These are phyloP conservation scores for Pseudopyrenochaeta lycopersici DNA, from an alignment of 2,329 filamentous ascomycete species.

Conservation along the genomic window DNA sequence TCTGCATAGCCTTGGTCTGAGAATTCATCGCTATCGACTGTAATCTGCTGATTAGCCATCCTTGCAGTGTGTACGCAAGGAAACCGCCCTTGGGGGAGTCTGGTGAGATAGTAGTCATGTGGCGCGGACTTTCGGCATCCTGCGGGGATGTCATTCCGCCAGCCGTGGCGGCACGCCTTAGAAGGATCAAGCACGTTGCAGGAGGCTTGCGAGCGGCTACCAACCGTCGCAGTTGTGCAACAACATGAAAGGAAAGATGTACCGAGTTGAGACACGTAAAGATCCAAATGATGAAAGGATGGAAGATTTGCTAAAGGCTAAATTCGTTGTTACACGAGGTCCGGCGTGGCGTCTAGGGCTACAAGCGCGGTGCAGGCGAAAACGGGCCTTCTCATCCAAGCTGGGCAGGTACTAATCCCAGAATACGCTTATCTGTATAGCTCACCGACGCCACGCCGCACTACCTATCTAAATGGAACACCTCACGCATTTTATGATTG, in stretches of 20 bases:
- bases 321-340: too few species aligned
- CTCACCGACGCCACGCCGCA: too few species aligned
- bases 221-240: background rate
- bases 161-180: background rate
- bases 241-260: background rate
- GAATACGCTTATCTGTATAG: too few species aligned
- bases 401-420: too few species aligned
- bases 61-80: background rate
- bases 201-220: background rate
- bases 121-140: background rate
- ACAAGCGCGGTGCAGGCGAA: too few species aligned
- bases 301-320: too few species aligned
- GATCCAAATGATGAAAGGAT: too few species aligned
- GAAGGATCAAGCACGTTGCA: background rate
- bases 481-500: too few species aligned
- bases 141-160: slow-evolving; percentile 1
- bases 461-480: too few species aligned
- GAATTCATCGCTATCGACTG: slow-evolving; percentile 9
- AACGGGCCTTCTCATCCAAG: too few species aligned
- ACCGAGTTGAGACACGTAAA: background rate
- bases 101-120: background rate
- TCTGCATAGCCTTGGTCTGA: slow-evolving; percentile 13
- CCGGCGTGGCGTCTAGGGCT: too few species aligned
- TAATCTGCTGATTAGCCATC: slow-evolving; percentile 5
- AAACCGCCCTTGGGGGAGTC: background rate